Evolutionary conservation across 1,284 basidiomycete species (phyloP).

Genomic region (Tremellales sp.): DNA sequence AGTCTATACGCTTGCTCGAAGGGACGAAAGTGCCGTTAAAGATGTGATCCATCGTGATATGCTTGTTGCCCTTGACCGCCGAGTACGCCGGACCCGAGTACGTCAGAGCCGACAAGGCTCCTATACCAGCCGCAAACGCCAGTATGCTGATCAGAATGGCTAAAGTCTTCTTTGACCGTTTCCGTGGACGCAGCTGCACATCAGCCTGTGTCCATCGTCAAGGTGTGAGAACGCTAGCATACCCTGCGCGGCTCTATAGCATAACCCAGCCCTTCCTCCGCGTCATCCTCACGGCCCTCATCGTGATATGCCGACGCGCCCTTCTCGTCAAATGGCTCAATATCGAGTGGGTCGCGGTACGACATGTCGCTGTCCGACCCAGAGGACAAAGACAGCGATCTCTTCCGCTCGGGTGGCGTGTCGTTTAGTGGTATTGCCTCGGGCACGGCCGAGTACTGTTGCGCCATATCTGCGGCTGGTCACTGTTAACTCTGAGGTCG

Average conservation of each 20-base stretch:
- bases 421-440: slow-evolving; percentile 1
- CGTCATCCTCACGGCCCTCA: slow-evolving; percentile 33
- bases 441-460: slow-evolving; percentile 2
- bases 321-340: slow-evolving; percentile 43
- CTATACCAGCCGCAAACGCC: slow-evolving; percentile 33
- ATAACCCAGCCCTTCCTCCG: slow-evolving; percentile 29
- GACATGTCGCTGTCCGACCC: neutral
- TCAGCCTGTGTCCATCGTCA: neutral
- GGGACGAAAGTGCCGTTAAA: slow-evolving; percentile 80
- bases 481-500: too few species aligned
- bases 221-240: slow-evolving; percentile 3
- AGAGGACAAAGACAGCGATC: neutral
- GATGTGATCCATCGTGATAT: slow-evolving; percentile 78
- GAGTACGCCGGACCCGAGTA: slow-evolving; percentile 40
- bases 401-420: slow-evolving; percentile 2
- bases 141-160: slow-evolving; percentile 39
- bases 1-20: slow-evolving; percentile 56
- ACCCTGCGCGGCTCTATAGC: slow-evolving; percentile 28
- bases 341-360: slow-evolving; percentile 39
- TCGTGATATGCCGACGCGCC: slow-evolving; percentile 28
- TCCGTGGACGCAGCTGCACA: slow-evolving; percentile 29
- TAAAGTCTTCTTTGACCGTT: slow-evolving; percentile 39
- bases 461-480: too few species aligned
- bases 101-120: slow-evolving; percentile 36
- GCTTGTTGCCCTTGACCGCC: slow-evolving; percentile 56